Conservation (phyloP, 1,139 yeast genomes). For the Hansenula lynferdii region DNA sequence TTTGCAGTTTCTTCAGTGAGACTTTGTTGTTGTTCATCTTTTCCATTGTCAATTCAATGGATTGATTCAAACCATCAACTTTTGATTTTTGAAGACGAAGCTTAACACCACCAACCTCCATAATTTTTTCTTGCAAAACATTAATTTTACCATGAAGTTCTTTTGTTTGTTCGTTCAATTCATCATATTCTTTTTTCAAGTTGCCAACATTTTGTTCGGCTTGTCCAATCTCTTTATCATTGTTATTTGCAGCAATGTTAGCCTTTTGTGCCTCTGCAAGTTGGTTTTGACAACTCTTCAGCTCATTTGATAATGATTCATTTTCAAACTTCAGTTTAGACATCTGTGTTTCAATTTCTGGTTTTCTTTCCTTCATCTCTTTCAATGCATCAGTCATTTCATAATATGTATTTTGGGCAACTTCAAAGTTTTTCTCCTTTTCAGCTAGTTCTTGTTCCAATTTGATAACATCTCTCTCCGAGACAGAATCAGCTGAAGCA, state of each 20-base stretch:
- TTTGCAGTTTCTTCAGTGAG: conserved; percentile 59
- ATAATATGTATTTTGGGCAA: conserved; percentile 46
- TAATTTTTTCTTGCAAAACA: conserved; percentile 65
- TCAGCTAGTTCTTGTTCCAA: conserved; percentile 49
- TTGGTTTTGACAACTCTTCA: conserved; percentile 20
- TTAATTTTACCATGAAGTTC: conserved; percentile 57
- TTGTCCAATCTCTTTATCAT: conserved; percentile 32
- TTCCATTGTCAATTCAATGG: conserved; percentile 56
- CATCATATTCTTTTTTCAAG: conserved; percentile 35
- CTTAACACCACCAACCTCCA: conserved; percentile 91
- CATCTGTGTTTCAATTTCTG: conserved; percentile 62
- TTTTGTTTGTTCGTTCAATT: conserved; percentile 49
- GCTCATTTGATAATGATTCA: conserved; percentile 43
- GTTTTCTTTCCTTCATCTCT: conserved; percentile 58
- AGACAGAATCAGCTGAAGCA: conserved; percentile 23
- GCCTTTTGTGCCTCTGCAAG: conserved; percentile 26
- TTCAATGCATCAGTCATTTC: conserved; percentile 59
- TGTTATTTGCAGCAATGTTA: conserved; percentile 14
- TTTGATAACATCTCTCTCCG: conserved; percentile 56
- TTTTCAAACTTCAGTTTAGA: conserved; percentile 63
- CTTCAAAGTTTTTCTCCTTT: conserved; percentile 52
- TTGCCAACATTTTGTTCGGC: conserved; percentile 35
- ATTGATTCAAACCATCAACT: conserved; percentile 72
- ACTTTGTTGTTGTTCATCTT: conserved; percentile 59
- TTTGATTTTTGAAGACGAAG: conserved; percentile 75